Evolutionary conservation across 371 early-diverging fungal species (phyloP), one percentile per base, ranked within the genome.

Genomic region (Mucor saturninus): DNA sequence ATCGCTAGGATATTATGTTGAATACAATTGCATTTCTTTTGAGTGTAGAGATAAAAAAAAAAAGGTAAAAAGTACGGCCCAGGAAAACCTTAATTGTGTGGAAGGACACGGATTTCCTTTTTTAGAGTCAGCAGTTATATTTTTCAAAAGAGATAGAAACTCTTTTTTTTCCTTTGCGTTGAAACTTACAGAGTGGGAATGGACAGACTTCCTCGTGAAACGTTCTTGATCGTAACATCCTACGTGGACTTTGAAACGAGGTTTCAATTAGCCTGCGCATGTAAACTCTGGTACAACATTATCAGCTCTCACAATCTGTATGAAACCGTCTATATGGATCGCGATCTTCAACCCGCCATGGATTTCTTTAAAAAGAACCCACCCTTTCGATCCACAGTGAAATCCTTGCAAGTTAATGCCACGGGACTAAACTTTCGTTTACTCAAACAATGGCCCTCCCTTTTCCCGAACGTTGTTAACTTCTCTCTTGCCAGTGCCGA

Each of bases 201-300:
- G 50, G 50, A 50, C 10, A 50, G 50, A 50, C 31, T 50, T 3
- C 50, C 50, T 26, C 28, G 31, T 5, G 50, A 50, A 30, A 50
- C 50, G 3, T 50, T 50, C 30, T 14, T 50, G 30, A 4, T 26
- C 9, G 28, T 50, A 8, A 21, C 30, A 1, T 28, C 28, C 2
- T 50, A 26, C 30, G 13, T 50, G 3, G 50, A 50, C 14, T 50
- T 50, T 14, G 50, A 50, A 13, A 30, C 28, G 1, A 15, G 50
- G 10, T 50, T 50, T 21, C 50, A 50, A 10, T 50, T 50, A 30
- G 28, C 50, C 4, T 50, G 10, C 13, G 30, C 11, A 7, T 29
- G 50, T 13, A 50, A 50, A 30, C 28, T 3, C 28, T 50, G 50
- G 50, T 30, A 50, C 14, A 14, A 7, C 31, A 50, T 30, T 0